A percentile compares a stretch with the other conserved stretches of the same genome.
Evolutionary conservation across 78 protist species (phyloP).

Genomic region (Isochrysis galbana): DNA sequence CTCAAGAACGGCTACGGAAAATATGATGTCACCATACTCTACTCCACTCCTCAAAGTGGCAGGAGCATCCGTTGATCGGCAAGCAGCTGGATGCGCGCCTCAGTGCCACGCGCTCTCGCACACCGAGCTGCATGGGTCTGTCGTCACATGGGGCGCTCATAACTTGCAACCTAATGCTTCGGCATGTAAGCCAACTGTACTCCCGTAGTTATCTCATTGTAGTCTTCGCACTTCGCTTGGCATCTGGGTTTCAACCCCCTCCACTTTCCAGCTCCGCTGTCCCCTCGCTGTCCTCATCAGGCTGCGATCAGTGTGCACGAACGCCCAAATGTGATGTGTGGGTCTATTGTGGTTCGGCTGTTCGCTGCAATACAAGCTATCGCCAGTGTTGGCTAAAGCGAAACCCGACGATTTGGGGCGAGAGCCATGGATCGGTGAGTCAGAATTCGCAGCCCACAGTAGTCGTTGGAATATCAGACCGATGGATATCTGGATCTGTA

Average conservation of each 20-base stretch:
- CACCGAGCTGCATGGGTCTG: constrained; percentile 9
- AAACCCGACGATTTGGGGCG: neutral
- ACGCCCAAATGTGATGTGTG: neutral
- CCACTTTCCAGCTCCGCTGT: too few species aligned
- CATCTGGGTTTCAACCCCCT: neutral
- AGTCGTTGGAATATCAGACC: too few species aligned
- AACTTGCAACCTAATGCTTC: neutral
- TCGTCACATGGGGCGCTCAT: neutral
- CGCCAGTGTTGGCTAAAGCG: constrained; percentile 11
- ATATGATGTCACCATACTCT: too few species aligned
- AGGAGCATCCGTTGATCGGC: neutral
- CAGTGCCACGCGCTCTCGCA: constrained; percentile 6
- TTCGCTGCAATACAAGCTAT: neutral
- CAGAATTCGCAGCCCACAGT: too few species aligned
- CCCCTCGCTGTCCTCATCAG: too few species aligned
- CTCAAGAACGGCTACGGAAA: too few species aligned
- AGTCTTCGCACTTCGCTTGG: neutral
- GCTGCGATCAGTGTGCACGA: too few species aligned
- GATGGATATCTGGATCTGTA: too few species aligned
- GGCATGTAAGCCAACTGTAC: neutral
- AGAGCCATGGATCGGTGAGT: too few species aligned
- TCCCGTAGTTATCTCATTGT: neutral
- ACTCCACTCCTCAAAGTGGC: neutral
- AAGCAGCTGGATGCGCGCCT: neutral
- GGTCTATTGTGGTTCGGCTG: neutral